Conservation (phyloP, 116 monocot genomes). For the Phalaenopsis hybrid region DNA sequence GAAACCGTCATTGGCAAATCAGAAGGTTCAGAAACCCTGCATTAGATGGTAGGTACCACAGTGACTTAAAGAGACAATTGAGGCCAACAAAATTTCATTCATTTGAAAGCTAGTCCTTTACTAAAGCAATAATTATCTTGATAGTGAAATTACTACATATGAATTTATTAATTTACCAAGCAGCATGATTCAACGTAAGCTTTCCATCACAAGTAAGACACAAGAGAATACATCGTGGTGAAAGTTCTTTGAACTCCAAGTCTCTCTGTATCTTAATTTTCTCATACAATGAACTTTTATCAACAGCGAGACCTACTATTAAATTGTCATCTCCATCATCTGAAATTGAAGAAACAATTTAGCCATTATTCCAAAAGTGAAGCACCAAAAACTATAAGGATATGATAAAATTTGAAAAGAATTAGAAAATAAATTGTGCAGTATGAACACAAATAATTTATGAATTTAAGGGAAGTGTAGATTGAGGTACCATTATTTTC, state of each 20-base stretch:
- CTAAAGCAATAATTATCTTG: background rate
- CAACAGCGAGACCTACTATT: conserved; percentile 70
- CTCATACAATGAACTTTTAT: conserved; percentile 59
- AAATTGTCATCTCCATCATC: conserved; percentile 84
- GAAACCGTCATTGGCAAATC: conserved; percentile 16
- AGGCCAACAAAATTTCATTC: background rate
- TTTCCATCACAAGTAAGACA: conserved; percentile 86
- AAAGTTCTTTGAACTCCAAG: conserved; percentile 36
- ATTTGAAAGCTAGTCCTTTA: background rate
- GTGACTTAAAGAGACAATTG: conserved; percentile 1
- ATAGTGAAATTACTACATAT: background rate
- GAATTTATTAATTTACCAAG: conserved; percentile 39
- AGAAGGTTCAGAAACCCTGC: conserved; percentile 67
- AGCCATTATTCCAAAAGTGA: background rate
- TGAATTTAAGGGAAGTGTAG: background rate
- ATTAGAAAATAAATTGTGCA: background rate
- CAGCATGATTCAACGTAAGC: conserved; percentile 64
- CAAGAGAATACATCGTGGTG: conserved; percentile 55
- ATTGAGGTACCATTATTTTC: background rate
- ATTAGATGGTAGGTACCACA: conserved; percentile 17
- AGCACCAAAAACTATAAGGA: background rate
- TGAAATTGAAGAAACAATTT: conserved; percentile 25
- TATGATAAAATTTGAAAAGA: background rate
- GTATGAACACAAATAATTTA: background rate
- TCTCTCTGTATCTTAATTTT: conserved; percentile 50